Evolutionary conservation across 176 grass and related monocot genomes (phyloP).

Genomic region (Oryza glumipatula): DNA sequence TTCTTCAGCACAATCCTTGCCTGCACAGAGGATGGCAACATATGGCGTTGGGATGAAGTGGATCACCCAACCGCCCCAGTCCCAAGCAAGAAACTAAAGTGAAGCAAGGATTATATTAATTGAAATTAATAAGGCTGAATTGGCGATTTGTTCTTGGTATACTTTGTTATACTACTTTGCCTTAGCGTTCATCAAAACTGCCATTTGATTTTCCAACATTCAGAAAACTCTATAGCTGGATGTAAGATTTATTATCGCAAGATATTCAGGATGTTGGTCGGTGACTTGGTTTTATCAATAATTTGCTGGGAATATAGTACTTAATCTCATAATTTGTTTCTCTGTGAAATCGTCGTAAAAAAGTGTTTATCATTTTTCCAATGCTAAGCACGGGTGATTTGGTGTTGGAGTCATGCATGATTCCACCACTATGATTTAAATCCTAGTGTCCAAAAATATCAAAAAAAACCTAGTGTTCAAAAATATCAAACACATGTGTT

Average conservation of each 20-base stretch:
- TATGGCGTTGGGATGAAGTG: slow-evolving; percentile 82
- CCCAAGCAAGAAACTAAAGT: background rate
- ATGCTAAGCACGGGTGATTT: too few species aligned
- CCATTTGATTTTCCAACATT: background rate
- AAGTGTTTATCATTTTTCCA: too few species aligned
- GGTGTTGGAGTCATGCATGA: too few species aligned
- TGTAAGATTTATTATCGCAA: background rate
- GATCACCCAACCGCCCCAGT: background rate
- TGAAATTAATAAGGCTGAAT: background rate
- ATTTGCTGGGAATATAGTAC: background rate
- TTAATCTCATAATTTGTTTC: background rate
- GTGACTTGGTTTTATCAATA: slow-evolving; percentile 1
- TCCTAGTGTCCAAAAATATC: too few species aligned
- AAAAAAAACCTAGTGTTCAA: too few species aligned
- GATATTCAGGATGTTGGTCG: background rate
- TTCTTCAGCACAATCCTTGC: slow-evolving; percentile 81
- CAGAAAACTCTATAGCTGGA: background rate
- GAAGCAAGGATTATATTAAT: background rate
- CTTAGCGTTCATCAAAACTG: background rate
- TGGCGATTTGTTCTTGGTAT: background rate
- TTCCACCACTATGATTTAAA: too few species aligned
- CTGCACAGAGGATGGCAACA: slow-evolving; percentile 73
- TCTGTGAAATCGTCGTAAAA: background rate
- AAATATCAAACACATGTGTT: too few species aligned
- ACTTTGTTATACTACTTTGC: background rate